Percentiles rank a stretch among this genome's conserved stretches.
phyloP scores from a whole-genome alignment of 306 rosid species.

The Heteromeles arbutifolia region DNA sequence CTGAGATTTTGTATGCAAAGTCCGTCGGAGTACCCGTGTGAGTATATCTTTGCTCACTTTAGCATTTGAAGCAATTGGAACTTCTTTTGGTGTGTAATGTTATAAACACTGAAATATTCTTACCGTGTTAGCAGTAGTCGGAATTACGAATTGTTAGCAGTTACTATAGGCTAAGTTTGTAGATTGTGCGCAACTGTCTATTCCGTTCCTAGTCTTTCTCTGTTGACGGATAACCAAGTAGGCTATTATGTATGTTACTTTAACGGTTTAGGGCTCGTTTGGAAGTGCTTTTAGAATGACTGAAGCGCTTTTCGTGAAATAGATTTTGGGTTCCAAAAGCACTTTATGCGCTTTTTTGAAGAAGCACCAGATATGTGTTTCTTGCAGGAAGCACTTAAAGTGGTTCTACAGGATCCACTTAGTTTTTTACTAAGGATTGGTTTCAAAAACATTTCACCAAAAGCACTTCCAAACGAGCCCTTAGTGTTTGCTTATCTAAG shows the following conservation, averaged over 20 bases:
- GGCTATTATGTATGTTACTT: not conserved
- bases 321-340: too few relatives aligned
- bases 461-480: too few relatives aligned
- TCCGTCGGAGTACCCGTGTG: slow-evolving; percentile 26
- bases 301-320: too few relatives aligned
- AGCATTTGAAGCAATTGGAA: not conserved
- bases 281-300: too few relatives aligned
- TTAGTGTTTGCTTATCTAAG: not conserved
- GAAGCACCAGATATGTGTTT: too few relatives aligned
- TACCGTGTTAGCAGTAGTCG: too few relatives aligned
- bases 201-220: not conserved
- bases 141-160: not conserved
- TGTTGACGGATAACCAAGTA: not conserved
- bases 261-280: not conserved
- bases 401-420: too few relatives aligned
- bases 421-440: too few relatives aligned
- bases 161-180: not conserved
- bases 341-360: too few relatives aligned
- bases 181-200: not conserved
- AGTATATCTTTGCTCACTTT: not conserved
- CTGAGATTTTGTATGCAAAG: slow-evolving; percentile 19
- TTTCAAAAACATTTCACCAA: too few relatives aligned
- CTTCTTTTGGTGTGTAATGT: not conserved
- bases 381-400: too few relatives aligned
- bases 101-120: too few relatives aligned